Base-by-base conservation (phyloP, 2,329 filamentous ascomycete species). In the Arthrobotrys sinensis region DNA sequence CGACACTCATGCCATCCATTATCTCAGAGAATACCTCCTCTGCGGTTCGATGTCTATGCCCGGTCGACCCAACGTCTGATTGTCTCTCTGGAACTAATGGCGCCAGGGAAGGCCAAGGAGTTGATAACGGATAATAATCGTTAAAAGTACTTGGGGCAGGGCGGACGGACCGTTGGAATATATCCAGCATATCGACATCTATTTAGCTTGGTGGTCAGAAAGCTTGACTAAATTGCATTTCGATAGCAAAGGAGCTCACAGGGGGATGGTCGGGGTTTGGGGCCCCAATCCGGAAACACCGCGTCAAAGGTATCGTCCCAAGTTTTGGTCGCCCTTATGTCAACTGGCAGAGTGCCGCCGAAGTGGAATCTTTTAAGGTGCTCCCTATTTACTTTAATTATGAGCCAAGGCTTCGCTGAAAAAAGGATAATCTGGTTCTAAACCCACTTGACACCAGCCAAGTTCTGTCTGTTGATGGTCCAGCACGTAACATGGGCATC, bases 121-220 rank as follows among this genome's bases (percentile, higher is more conserved):
- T n/a, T n/a, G n/a, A n/a, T n/a, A n/a, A n/a, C n/a, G n/a, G n/a
- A n/a, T n/a, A n/a, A n/a, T n/a, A n/a, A n/a, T n/a, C n/a, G n/a
- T n/a, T n/a, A n/a, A n/a, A n/a, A n/a, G n/a, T n/a, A n/a, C n/a
- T n/a, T 28, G 24, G 24, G 24, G n/a, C n/a, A n/a, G n/a, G 24
- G 24, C 24, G 24, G 12, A 38, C 6, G 6, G 36, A 62, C 19
- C 55, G 5, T 45, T 62, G 34, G 19, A 62, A 36, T 5, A 60
- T 60, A 60, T 60, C 53, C 12, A 60, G 24, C 36, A 62, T 43
- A n/a, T 62, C 36, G 43, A 62, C n/a, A 28, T 43, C 55, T 62
- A 45, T 21, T 38, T 7, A 28, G 24, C 24, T 28, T 5, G 40
- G 4, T 38, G 19, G 19, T 38, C 38, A 36, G 40, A 8, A 36